phyloP scores from a whole-genome alignment of 441 rosid species.

The Cnidoscolus chayamansa region DNA sequence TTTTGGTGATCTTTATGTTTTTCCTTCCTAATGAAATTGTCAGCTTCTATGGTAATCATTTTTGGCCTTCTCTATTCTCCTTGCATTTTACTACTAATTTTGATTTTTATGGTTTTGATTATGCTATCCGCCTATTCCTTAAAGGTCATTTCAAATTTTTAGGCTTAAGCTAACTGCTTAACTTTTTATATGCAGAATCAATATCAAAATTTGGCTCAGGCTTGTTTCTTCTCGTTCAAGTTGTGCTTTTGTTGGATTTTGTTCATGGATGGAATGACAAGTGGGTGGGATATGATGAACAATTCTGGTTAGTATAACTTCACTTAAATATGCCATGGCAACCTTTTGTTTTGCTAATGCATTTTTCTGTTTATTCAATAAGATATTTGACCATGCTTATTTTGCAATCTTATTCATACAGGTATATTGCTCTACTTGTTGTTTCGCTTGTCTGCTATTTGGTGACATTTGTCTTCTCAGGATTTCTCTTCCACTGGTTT shows the following conservation, averaged over 20 bases:
- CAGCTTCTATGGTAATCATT: slow-evolving; percentile 67
- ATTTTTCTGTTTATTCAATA: not conserved
- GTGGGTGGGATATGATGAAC: slow-evolving; percentile 91
- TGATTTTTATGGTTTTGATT: not conserved
- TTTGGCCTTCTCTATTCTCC: not conserved
- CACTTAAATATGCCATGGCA: not conserved
- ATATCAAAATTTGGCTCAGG: slow-evolving; percentile 94
- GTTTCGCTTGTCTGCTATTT: slow-evolving; percentile 80
- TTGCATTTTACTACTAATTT: not conserved
- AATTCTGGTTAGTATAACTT: slow-evolving; percentile 73
- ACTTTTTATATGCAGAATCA: slow-evolving; percentile 46
- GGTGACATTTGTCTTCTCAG: slow-evolving; percentile 80
- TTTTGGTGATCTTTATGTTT: slow-evolving; percentile 81
- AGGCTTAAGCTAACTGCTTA: not conserved
- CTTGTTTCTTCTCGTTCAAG: slow-evolving; percentile 91
- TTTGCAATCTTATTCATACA: slow-evolving; percentile 27
- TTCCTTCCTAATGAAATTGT: slow-evolving; percentile 84
- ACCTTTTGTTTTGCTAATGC: not conserved
- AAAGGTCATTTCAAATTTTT: no score
- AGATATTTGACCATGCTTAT: slow-evolving; percentile 4
- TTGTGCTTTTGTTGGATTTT: slow-evolving; percentile 93
- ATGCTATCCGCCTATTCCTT: not conserved
- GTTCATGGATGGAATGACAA: slow-evolving; percentile 98
- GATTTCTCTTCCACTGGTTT: slow-evolving; percentile 92
- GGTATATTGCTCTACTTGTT: slow-evolving; percentile 71